Base-by-base conservation (phyloP, 2,329 filamentous ascomycete species). In the Ceratocystis destructans region DNA sequence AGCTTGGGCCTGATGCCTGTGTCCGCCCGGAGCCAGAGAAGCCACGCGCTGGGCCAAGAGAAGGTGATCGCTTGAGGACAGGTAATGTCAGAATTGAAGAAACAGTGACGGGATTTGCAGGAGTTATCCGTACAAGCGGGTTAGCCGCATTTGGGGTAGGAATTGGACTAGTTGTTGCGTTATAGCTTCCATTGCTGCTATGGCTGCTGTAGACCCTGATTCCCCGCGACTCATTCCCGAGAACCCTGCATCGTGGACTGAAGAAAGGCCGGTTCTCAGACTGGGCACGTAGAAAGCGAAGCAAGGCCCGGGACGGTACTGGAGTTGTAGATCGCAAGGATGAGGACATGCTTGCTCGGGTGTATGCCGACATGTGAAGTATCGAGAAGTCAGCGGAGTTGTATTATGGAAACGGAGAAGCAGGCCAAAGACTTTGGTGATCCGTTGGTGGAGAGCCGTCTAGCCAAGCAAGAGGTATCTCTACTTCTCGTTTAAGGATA, bases 221-320 rank as follows among this genome's bases (percentile, higher is more conserved):
- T 53, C 53, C 50, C 25, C 53, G 64, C 44, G 44, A 15, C 31
- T 57, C 62, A 45, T n/a, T 33, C 31, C 45, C 46, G 28, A 55
- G 62, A 45, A 59, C 28, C 15, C 50, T 45, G 57, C 67, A 69
- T 46, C 31, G 62, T 55, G 76, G 73, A 65, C 73, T 77, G 74
- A 82, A 80, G 71, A 83, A 81, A 69, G 76, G 78, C 59, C 82
- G 72, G 65, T 79, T 78, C 71, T 88, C 82, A 70, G 87, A 84
- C 74, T 92, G 89, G 65, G 79, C 83, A 70, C 84, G 85, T 69
- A 94, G 80, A 74, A 89, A 93, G 70, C 85, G 85, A 69, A 94
- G 79, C 22, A 93, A 82, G 67, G 74, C 77, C 70, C 75, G 75
- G 64, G 82, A 84, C 31, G 82, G 82, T 64, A 79, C 81, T 62